These are phyloP conservation scores for Penicillium antarcticum DNA, from an alignment of 495 filamentous ascomycete genomes.

Conservation along the genomic window DNA sequence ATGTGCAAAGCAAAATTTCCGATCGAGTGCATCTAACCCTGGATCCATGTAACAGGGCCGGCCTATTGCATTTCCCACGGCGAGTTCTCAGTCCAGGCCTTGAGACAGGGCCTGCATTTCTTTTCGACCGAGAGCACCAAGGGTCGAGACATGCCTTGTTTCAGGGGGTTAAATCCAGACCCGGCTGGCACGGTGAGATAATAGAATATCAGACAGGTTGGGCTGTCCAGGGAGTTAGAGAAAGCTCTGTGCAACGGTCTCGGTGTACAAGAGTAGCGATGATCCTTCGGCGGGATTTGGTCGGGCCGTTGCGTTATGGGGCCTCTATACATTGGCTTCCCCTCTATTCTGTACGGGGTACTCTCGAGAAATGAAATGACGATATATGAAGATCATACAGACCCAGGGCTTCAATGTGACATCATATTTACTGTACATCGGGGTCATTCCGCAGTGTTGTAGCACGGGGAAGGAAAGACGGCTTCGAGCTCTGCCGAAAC, in stretches of 20 bases:
- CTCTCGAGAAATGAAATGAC: no score
- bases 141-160: constrained; percentile 2
- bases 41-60: neutral
- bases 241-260: neutral
- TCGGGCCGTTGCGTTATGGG: neutral
- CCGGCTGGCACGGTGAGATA: neutral
- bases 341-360: no score
- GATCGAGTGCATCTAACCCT: neutral
- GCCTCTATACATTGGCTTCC: neutral
- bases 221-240: neutral
- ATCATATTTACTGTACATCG: no score
- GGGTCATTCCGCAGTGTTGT: no score
- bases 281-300: no score
- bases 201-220: no score
- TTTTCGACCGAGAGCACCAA: constrained; percentile 1
- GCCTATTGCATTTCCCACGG: neutral
- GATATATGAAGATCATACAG: no score
- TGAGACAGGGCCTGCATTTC: constrained; percentile 5
- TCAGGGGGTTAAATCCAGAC: constrained; percentile 2
- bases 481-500: no score
- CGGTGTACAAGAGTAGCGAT: neutral
- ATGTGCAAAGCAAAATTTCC: neutral
- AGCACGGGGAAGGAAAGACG: no score
- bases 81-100: neutral
- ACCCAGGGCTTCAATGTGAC: no score